Evolutionary conservation across 1,139 yeast genomes (phyloP).

Genomic region (Blastobotrys proliferans): DNA sequence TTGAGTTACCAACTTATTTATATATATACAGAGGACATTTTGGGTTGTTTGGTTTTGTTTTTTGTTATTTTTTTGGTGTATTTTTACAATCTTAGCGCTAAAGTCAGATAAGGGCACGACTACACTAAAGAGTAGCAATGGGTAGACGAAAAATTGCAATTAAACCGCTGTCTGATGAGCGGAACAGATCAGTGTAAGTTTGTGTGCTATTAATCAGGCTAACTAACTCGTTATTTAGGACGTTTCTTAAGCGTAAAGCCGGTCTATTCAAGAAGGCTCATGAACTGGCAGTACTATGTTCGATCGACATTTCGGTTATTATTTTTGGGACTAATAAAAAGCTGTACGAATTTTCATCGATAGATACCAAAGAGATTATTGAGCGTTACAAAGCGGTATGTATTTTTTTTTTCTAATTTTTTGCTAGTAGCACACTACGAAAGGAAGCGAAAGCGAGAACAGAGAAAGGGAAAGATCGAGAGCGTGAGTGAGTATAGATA

Average conservation of each 20-base stretch:
- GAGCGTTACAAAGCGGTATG: conserved; percentile 46
- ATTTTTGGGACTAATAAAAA: conserved; percentile 74
- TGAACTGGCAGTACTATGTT: conserved; percentile 85
- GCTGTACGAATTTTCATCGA: conserved; percentile 77
- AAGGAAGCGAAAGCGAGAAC: no score
- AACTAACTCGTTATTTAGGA: conserved; percentile 33
- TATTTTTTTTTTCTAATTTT: conserved; percentile 7
- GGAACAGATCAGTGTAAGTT: conserved; percentile 57
- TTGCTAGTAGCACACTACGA: no score
- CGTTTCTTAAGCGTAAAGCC: conserved; percentile 90
- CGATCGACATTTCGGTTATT: conserved; percentile 87
- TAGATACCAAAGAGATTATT: conserved; percentile 59
- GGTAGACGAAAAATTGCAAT: conserved; percentile 97
- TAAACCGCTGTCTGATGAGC: conserved; percentile 83
- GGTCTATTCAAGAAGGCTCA: conserved; percentile 96
- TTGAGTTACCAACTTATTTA: no score
- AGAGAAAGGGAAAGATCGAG: no score
- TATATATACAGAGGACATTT: no score
- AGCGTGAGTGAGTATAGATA: no score
- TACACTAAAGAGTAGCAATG: no score
- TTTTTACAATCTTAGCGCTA: no score
- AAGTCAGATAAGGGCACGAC: no score
- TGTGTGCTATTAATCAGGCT: neutral
- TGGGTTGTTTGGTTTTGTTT: no score
- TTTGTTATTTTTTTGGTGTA: no score